A percentile compares a stretch with the other conserved stretches of the same genome.
Evolutionary conservation across 495 filamentous ascomycete species (phyloP).

Genomic region (Aspergillus haitiensis): DNA sequence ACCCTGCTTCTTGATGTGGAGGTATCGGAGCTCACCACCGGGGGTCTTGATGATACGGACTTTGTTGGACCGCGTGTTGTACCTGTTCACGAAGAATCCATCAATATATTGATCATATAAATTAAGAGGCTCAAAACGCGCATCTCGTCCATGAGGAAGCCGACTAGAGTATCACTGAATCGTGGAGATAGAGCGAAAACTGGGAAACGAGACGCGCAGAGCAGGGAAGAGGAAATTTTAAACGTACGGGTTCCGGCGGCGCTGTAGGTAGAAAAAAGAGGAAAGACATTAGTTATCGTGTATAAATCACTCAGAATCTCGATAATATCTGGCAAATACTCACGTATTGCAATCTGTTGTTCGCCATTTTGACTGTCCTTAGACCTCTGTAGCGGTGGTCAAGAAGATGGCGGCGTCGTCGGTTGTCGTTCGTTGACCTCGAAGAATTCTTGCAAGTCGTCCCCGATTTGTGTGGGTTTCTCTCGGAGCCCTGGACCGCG

Average conservation of each 20-base stretch:
- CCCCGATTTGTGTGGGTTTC: conserved; percentile 55
- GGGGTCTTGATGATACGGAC: conserved; percentile 95
- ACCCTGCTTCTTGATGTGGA: conserved; percentile 98
- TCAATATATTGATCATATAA: conserved; percentile 37
- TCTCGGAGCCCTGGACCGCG: conserved; percentile 36
- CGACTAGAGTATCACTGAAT: conserved; percentile 13
- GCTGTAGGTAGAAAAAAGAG: conserved; percentile 45
- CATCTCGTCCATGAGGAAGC: conserved; percentile 13
- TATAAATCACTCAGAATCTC: background rate
- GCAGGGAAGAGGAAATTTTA: conserved; percentile 27
- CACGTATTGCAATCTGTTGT: conserved; percentile 74
- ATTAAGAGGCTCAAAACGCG: conserved; percentile 16
- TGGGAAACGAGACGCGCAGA: conserved; percentile 1
- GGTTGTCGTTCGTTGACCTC: conserved; percentile 56
- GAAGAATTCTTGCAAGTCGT: conserved; percentile 43
- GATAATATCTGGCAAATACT: conserved; percentile 33
- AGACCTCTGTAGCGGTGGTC: conserved; percentile 45
- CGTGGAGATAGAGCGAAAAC: conserved; percentile 17
- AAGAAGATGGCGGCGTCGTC: conserved; percentile 54
- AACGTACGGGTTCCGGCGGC: conserved; percentile 89
- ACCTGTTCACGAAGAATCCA: conserved; percentile 52
- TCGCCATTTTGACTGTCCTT: conserved; percentile 62
- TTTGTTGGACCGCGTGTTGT: conserved; percentile 97
- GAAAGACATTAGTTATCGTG: conserved; percentile 28
- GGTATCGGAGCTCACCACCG: conserved; percentile 87